Percentiles rank a stretch among this genome's conserved stretches.
Evolutionary conservation across 805 yeast genomes (phyloP).

Genomic region (Metschnikowia vanudenii): DNA sequence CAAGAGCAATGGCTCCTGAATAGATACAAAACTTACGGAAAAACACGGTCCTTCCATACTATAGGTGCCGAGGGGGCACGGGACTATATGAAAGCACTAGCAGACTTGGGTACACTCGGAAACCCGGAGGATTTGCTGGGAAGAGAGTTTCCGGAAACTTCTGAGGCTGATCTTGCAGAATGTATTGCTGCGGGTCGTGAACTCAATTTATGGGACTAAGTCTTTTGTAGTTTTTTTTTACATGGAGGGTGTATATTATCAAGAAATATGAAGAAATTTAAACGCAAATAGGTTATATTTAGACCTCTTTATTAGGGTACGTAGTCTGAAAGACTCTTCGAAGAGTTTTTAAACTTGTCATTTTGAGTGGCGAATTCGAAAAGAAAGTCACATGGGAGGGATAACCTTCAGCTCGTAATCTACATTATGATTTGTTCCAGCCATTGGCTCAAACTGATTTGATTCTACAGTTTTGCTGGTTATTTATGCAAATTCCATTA

Average conservation of each 20-base stretch:
- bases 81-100: constrained; percentile 24
- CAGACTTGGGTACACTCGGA: constrained; percentile 18
- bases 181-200: constrained; percentile 8
- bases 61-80: constrained; percentile 34
- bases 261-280: neutral
- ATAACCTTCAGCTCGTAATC: too few species aligned
- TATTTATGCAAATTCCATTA: neutral
- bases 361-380: too few species aligned
- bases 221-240: neutral
- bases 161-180: constrained; percentile 13
- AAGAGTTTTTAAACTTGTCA: too few species aligned
- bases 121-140: constrained; percentile 4
- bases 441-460: too few species aligned
- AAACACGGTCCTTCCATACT: constrained; percentile 42
- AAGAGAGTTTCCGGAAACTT: constrained; percentile 14
- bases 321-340: too few species aligned
- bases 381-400: too few species aligned
- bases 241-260: neutral
- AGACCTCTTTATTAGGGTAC: too few species aligned
- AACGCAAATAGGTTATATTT: too few species aligned
- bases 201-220: constrained; percentile 11
- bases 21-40: constrained; percentile 43
- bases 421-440: too few species aligned
- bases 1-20: constrained; percentile 45
- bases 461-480: too few species aligned